A percentile compares a stretch with the other conserved stretches of the same genome.
Evolutionary conservation across 169 alveolate species (phyloP).

Genomic region (Theileria parva): DNA sequence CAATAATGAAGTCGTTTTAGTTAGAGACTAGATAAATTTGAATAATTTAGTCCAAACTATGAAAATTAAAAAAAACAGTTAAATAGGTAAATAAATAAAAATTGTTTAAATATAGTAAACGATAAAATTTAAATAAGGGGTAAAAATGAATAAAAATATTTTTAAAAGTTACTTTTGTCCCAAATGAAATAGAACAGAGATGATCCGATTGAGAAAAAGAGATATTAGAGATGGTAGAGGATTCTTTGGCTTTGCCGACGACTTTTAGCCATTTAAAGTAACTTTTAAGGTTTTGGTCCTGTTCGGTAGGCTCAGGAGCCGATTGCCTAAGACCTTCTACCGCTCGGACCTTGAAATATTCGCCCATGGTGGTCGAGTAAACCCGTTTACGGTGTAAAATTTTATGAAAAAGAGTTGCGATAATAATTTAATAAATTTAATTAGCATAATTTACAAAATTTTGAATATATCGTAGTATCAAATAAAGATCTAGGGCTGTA

Average conservation of each 20-base stretch:
- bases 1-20: neutral
- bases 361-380: conserved; percentile 44
- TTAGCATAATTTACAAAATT: neutral
- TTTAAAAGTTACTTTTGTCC: conserved; percentile 49
- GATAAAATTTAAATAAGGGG: neutral
- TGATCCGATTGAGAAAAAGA: conserved; percentile 28
- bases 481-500: no score
- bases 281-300: conserved; percentile 25
- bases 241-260: conserved; percentile 51
- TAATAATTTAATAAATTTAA: neutral
- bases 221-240: conserved; percentile 34
- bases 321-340: conserved; percentile 49
- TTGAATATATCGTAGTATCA: neutral
- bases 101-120: neutral
- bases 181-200: conserved; percentile 29
- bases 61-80: neutral
- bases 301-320: conserved; percentile 11
- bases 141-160: neutral
- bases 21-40: no score
- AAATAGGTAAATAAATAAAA: neutral
- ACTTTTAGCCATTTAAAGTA: conserved; percentile 50
- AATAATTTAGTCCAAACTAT: no score
- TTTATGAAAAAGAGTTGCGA: neutral
- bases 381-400: neutral
- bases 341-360: conserved; percentile 43